phyloP scores from a whole-genome alignment of 768 basidiomycete species.

The Boletus subparvulus region DNA sequence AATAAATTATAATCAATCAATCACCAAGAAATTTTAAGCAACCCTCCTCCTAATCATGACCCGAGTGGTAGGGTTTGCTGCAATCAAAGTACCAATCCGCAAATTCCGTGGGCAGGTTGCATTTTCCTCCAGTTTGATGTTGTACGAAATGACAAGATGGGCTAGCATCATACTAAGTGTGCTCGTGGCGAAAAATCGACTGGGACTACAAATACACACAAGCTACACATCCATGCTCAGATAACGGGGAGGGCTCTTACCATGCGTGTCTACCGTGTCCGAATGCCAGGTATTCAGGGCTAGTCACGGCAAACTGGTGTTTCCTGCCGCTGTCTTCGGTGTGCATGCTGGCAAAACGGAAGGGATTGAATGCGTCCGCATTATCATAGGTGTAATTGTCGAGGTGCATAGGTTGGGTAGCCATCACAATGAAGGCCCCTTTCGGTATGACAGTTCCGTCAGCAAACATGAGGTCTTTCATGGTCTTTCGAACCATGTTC shows the following conservation, averaged over 20 bases:
- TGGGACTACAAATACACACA: constrained; percentile 3
- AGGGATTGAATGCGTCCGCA: constrained; percentile 21
- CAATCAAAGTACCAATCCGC: not conserved
- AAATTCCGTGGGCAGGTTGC: not conserved
- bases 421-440: constrained; percentile 28
- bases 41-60: too few relatives aligned
- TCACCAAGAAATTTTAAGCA: too few relatives aligned
- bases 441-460: constrained; percentile 40
- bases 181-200: constrained; percentile 12
- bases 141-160: constrained; percentile 14
- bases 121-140: constrained; percentile 14
- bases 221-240: not conserved
- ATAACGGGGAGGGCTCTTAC: not conserved
- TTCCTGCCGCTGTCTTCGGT: constrained; percentile 28
- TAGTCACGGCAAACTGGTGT: constrained; percentile 35
- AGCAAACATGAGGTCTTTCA: constrained; percentile 27
- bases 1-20: too few relatives aligned
- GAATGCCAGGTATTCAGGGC: constrained; percentile 37
- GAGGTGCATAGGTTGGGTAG: constrained; percentile 24
- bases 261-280: constrained; percentile 29
- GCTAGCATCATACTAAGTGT: constrained; percentile 17
- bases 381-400: constrained; percentile 31
- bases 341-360: constrained; percentile 42
- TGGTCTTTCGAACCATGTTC: constrained; percentile 6
- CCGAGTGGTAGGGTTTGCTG: constrained; percentile 5